A percentile compares a stretch with the other conserved stretches of the same genome.
phyloP scores from a whole-genome alignment of 1,139 yeast genomes.

The Nakaseomyces glabratus region DNA sequence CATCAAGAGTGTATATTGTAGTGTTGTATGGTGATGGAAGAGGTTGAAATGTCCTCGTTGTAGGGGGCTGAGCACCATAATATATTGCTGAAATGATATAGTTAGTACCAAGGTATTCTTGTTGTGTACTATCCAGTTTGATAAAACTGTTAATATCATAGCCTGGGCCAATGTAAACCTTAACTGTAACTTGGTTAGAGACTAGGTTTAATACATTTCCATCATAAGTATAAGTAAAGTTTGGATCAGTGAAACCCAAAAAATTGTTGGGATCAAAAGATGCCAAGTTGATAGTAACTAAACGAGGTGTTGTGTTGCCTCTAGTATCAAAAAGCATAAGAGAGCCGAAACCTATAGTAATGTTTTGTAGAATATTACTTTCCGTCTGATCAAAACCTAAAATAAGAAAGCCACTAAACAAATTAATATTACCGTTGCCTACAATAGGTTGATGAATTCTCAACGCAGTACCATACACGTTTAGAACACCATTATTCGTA shows the following conservation, averaged over 20 bases:
- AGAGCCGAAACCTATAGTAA: no score
- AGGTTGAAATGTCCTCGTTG: not conserved
- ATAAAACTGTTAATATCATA: not conserved
- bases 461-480: not conserved
- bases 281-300: not conserved
- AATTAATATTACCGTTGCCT: not conserved
- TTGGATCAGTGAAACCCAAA: not conserved
- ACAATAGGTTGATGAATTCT: not conserved
- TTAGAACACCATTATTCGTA: not conserved
- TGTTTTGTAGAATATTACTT: no score
- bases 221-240: not conserved
- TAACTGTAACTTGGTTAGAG: not conserved
- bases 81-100: not conserved
- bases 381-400: no score
- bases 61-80: not conserved
- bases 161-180: slow-evolving; percentile 1
- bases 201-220: not conserved
- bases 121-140: not conserved
- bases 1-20: not conserved
- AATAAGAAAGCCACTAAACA: not conserved
- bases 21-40: not conserved
- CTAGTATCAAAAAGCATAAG: no score
- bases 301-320: no score
- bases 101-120: not conserved
- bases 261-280: not conserved